Evolutionary conservation across 2,329 filamentous ascomycete species (phyloP), one percentile per base, ranked within the genome.

Genomic region (Fusarium veterinarium): DNA sequence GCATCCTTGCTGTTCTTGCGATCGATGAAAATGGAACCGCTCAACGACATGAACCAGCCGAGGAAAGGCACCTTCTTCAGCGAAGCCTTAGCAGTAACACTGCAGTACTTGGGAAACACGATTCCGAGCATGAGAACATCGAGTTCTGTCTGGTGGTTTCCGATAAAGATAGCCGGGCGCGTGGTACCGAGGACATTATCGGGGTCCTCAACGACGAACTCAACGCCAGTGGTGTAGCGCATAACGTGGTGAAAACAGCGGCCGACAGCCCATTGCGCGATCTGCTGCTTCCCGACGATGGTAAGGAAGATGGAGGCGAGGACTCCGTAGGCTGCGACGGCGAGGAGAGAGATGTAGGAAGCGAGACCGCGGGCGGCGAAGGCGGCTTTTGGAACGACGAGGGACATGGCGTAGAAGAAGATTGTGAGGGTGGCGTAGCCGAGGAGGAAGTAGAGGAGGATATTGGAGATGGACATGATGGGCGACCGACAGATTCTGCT

Each of bases 131-230:
- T 93, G 67, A 97, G 88, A 44, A 99, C 93, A 80, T 99, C 96
- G 75, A 99, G 90, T 84, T 98, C 96, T 28, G 93, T 94, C 87
- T 99, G 96, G 84, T 99, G 96, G 83, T 98, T 98, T 44, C 93
- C 93, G 75, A 99, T 87, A 79, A 99, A 95, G 64, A 99, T 93
- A 64, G 94, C 95, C 2, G 96, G 96, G 57, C 95, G 90, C 33
- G 86, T 86, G 14, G 86, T 91, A 51, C 84, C 84, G 65, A 95
- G 89, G 75, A 91, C 80, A 73, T 91, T 83, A 67, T 90, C 80
- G 42, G 90, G 81, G 77, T 95, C 94, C 48, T 92, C 88, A 55
- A 97, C 83, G 69, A 89, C 86, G 80, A 98, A 98, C 66, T 86
- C 88, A 53, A 98, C 87, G 67, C 95, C 95, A 2, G 94, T 95